Evolutionary conservation across 352 stramenopile species (phyloP), one percentile per base, ranked within the genome.

Genomic region (Thraustochytrium striatum): DNA sequence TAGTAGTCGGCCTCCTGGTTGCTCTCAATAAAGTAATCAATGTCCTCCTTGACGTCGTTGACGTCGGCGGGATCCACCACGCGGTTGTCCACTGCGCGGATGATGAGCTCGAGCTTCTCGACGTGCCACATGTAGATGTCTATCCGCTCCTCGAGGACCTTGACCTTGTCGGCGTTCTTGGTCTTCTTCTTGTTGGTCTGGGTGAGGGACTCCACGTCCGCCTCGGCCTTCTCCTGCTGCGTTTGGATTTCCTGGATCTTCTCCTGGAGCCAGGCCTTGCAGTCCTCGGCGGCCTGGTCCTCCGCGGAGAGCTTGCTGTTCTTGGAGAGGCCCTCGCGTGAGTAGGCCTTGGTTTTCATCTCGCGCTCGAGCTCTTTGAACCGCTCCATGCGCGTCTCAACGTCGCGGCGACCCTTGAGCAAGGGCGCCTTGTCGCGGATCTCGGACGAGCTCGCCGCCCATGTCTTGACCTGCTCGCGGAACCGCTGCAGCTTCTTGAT

Each of bases 361-460:
- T 99, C 96, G 80, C 98, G 98, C 88, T 99, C 96, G 81, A 94
- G 98, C 52, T 98, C 90, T 83, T 99, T 99, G 85, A 99, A 99
- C 85, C 97, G 90, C 87, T 99, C 96, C 96, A 99, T 99, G 86
- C 98, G 98, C 47, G 93, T 94, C 86, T 99, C 96, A 72, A 99
- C 98, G 25, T 13, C 36, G 62, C 83, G 83, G 50, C 87, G 50
- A 1, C 86, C 85, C 47, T 93, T 86, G 11, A 91, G 57, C 25
- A 94, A 79, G 3, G 83, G 55, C 65, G 87, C 86, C 84, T 99
- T 99, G 87, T 99, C 95, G 85, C 98, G 98, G 69, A 99, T 94
- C 78, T 99, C 96, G 57, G 89, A 59, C 59, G 55, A 94, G 72
- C 93, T 97, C 9, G 50, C 30, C 32, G 98, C 97, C 96, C 96